Base-by-base conservation (phyloP, 1,139 yeast genomes). In the Arxiozyma slooffiae region DNA sequence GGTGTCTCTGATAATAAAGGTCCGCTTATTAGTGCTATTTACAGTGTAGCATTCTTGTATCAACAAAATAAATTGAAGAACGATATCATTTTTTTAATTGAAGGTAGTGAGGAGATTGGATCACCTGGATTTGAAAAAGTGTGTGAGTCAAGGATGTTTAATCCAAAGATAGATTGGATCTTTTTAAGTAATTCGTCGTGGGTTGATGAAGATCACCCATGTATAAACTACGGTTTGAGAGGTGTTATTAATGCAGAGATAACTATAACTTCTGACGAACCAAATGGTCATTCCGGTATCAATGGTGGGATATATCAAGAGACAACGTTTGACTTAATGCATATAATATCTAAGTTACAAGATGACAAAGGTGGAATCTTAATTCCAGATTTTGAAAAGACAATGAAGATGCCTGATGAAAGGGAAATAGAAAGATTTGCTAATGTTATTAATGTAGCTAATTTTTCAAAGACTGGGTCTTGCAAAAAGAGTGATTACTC, bases 1-100 rank as follows among this genome's bases (percentile, higher is more conserved):
- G 98, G 98, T 49, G 95, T 85, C 0, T 81, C 95, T 41, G 98
- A 92, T 63, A 92, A 92, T 66, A 92, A 92, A 65, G 98, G 97
- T 0, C 98, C 98, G 0, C 72, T 85, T 4, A 69, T 89, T n/a
- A 95, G 97, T 0, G 85, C 97, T 0, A 77, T 90, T 5, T 89
- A 81, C 68, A 88, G 96, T 0, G 95, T 85, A 14, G 92, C 95
- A 0, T 89, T 85, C 51, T 69, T 88, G 8, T 71, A 72, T 51
- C 77, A 77, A 42, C 69, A 71, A 9, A 71, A 75, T 0, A 70
- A 77, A 48, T 74, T 92, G 26, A 72, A 74, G 18, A 77, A 82
- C 50, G 96, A 92, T 64, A 82, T 92, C 14, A 81, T 86, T 0
- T 90, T 92, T 60, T 66, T 92, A 20, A 76, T 92, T 50, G 98